Evolutionary conservation across 176 grass and related monocot genomes (phyloP).

Genomic region (Oryza brachyantha): DNA sequence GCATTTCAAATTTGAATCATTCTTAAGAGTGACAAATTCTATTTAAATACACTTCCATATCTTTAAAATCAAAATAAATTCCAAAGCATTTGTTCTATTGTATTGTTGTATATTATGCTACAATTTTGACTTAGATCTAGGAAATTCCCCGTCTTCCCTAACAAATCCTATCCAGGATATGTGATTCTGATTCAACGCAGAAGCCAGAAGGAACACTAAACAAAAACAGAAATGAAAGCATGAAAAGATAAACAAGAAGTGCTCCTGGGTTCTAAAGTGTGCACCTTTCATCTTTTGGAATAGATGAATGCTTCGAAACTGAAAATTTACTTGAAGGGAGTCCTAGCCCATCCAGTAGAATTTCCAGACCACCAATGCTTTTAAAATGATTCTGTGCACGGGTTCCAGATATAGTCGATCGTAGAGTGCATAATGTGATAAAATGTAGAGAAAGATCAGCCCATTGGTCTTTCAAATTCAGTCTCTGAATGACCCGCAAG

Average conservation of each 20-base stretch:
- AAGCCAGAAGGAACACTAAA: background rate
- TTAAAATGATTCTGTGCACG: constrained; percentile 93
- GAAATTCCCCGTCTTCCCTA: background rate
- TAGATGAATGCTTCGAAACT: constrained; percentile 44
- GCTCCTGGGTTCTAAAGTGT: background rate
- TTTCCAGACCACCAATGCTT: constrained; percentile 92
- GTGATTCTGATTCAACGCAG: background rate
- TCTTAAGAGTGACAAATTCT: background rate
- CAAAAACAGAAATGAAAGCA: background rate
- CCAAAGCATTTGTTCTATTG: background rate
- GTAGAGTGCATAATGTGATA: constrained; percentile 68
- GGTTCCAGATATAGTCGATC: constrained; percentile 62
- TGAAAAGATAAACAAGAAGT: constrained; percentile 20
- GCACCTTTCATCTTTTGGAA: constrained; percentile 72
- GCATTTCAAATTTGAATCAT: background rate
- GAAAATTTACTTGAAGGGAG: constrained; percentile 77
- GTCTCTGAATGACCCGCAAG: constrained; percentile 71
- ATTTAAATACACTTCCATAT: background rate
- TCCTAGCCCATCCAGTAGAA: constrained; percentile 84
- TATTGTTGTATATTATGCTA: background rate
- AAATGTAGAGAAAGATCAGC: constrained; percentile 80
- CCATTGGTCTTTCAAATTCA: constrained; percentile 77
- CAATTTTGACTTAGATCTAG: background rate
- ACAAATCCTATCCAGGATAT: constrained; percentile 1
- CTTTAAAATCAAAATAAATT: constrained; percentile 7